phyloP scores from a whole-genome alignment of 2,329 filamentous ascomycete genomes.

The Cucurbitaria berberidis region DNA sequence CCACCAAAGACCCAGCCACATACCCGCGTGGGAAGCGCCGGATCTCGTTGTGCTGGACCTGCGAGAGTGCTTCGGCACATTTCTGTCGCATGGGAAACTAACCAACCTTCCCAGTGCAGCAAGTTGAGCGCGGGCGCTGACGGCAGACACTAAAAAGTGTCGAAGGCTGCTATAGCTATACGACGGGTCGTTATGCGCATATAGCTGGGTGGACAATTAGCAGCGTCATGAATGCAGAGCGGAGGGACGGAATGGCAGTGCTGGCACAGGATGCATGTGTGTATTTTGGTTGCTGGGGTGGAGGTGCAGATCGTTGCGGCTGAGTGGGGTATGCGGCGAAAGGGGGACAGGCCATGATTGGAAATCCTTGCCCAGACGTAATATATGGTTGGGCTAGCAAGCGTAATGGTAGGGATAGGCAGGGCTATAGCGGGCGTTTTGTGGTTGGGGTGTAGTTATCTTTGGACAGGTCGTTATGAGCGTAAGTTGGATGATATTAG shows the following conservation, averaged over 20 bases:
- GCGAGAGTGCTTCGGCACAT: constrained; percentile 47
- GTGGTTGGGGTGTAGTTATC: constrained; percentile 2
- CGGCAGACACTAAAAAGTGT: constrained; percentile 32
- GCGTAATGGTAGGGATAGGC: neutral
- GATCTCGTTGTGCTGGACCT: constrained; percentile 51
- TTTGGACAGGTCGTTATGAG: constrained; percentile 5
- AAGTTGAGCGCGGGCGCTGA: constrained; percentile 15
- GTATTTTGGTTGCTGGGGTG: neutral
- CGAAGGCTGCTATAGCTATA: constrained; percentile 45
- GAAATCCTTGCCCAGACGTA: constrained; percentile 8
- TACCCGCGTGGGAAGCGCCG: constrained; percentile 51
- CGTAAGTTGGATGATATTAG: neutral
- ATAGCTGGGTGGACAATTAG: constrained; percentile 6
- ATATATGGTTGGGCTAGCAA: constrained; percentile 30
- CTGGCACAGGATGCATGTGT: constrained; percentile 1
- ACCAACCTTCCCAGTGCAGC: constrained; percentile 30
- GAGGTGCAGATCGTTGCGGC: constrained; percentile 3
- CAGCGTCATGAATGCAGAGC: constrained; percentile 8
- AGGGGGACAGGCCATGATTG: neutral
- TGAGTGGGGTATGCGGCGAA: neutral
- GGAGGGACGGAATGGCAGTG: constrained; percentile 5
- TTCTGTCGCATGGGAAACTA: constrained; percentile 18
- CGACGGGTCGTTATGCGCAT: constrained; percentile 29
- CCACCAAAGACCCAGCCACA: constrained; percentile 40
- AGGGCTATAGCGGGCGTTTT: constrained; percentile 3